These are phyloP conservation scores for Saxophila tyrrhenica DNA, from an alignment of 495 filamentous ascomycete genomes.

Conservation along the genomic window DNA sequence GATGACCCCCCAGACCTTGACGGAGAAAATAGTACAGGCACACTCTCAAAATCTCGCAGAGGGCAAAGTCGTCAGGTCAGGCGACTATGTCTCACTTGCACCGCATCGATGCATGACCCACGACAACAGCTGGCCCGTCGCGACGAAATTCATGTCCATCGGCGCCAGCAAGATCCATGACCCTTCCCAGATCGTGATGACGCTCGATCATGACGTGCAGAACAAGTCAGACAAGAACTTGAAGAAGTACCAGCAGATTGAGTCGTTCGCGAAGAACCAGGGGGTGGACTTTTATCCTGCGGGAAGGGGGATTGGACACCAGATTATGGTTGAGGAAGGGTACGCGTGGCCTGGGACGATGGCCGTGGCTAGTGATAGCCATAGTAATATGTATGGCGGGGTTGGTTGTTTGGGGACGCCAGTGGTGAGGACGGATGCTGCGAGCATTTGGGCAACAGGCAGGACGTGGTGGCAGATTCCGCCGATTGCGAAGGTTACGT, in stretches of 20 bases:
- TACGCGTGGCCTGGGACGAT: slow-evolving; percentile 76
- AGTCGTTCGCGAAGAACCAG: slow-evolving; percentile 72
- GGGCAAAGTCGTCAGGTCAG: slow-evolving; percentile 44
- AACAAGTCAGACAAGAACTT: slow-evolving; percentile 76
- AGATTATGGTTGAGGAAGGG: slow-evolving; percentile 81
- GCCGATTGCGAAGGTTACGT: slow-evolving; percentile 65
- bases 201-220: slow-evolving; percentile 88
- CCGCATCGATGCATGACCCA: slow-evolving; percentile 80
- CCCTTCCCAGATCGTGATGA: slow-evolving; percentile 70
- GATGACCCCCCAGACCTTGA: slow-evolving; percentile 61
- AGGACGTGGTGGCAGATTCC: slow-evolving; percentile 87
- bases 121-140: slow-evolving; percentile 85
- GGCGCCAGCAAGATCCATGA: slow-evolving; percentile 68
- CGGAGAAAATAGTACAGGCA: slow-evolving; percentile 83
- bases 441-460: slow-evolving; percentile 76
- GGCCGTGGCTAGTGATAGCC: slow-evolving; percentile 69
- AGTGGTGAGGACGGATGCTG: slow-evolving; percentile 78
- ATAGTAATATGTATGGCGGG: slow-evolving; percentile 88
- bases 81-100: slow-evolving; percentile 47
- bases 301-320: slow-evolving; percentile 75
- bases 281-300: slow-evolving; percentile 78
- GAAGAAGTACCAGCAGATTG: slow-evolving; percentile 75
- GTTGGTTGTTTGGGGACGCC: slow-evolving; percentile 67
- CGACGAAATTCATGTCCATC: slow-evolving; percentile 76
- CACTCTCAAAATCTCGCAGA: slow-evolving; percentile 59